Evolutionary conservation across 768 basidiomycete species (phyloP), one percentile per base, ranked within the genome.

Genomic region (Rubroboletus satanas): DNA sequence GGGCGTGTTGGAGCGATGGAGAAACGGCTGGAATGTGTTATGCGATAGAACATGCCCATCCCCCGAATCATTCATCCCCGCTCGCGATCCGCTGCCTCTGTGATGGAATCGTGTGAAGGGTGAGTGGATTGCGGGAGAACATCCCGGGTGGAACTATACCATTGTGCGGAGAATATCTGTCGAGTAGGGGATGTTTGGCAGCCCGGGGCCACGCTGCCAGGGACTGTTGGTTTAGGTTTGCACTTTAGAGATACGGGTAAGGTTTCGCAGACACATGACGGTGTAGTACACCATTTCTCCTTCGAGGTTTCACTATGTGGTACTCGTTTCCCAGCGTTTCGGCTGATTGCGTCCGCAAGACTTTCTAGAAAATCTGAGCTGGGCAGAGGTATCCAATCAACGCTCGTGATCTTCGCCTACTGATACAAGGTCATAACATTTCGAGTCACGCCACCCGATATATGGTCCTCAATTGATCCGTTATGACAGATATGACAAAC

Each of bases 261-360:
- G 7, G 44, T 42, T 42, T 42, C 45, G 52, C 32, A 18, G 23
- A 55, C 23, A 29, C 17, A 49, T 28, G 45, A 29, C 7, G 12
- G 29, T 35, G 35, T n/a, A 11, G 31, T 17, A 28, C 36, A 36
- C 15, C 15, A 5, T 45, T 38, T n/a, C 36, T 33, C 29, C 15
- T 44, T 5, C 26, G 14, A n/a, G 21, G 9, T 36, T 41, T 18
- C 45, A 28, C 49, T 26, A 26, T 26, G 26, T 31, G 38, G 26
- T 15, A 35, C 10, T 53, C 46, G 26, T 44, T 62, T 54, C 17
- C 70, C 68, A 31, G 66, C 66, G 57, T 74, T 74, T 52, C 48
- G 71, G 62, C 35, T 35, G 26, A 56, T 63, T 33, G 26, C 38
- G 54, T 54, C 45, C 33, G 11, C 9, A 11, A 4, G 15, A 14